Percentiles rank a stretch among this genome's conserved stretches.
These are phyloP conservation scores for Begonia loranthoides DNA, from an alignment of 306 rosid genomes.

Conservation along the genomic window DNA sequence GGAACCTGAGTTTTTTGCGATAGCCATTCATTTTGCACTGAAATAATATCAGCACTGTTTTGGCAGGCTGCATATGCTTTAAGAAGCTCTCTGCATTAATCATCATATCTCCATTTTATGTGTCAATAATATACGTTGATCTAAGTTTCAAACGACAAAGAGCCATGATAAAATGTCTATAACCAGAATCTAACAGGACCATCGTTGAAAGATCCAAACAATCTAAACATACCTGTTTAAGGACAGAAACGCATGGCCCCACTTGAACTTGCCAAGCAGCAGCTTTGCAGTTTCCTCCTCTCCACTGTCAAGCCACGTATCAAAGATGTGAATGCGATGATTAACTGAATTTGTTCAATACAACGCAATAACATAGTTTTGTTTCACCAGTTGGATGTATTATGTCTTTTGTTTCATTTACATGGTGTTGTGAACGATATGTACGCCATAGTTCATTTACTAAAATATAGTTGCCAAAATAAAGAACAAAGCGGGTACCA, in stretches of 20 bases:
- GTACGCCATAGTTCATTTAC: no score
- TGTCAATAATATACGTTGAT: not conserved
- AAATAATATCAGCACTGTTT: slow-evolving; percentile 59
- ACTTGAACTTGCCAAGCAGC: slow-evolving; percentile 86
- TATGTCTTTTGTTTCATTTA: no score
- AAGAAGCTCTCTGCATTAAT: slow-evolving; percentile 59
- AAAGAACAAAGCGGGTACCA: slow-evolving; percentile 28
- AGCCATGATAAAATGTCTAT: not conserved
- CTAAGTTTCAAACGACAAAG: not conserved
- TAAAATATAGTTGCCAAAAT: no score
- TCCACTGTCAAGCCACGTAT: slow-evolving; percentile 45
- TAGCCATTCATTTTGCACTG: slow-evolving; percentile 80
- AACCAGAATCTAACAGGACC: not conserved
- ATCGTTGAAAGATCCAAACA: not conserved
- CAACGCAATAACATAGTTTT: not conserved
- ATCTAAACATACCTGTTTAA: slow-evolving; percentile 47
- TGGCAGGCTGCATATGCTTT: slow-evolving; percentile 73
- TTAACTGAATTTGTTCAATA: slow-evolving; percentile 1
- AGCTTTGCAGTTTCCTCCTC: slow-evolving; percentile 81
- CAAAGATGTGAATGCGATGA: not conserved
- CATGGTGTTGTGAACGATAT: no score
- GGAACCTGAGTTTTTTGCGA: slow-evolving; percentile 49
- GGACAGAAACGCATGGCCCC: slow-evolving; percentile 92
- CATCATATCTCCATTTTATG: not conserved
- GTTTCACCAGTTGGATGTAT: no score